These are phyloP conservation scores for Plasmodium malariae DNA, from an alignment of 169 alveolate genomes.

Conservation along the genomic window DNA sequence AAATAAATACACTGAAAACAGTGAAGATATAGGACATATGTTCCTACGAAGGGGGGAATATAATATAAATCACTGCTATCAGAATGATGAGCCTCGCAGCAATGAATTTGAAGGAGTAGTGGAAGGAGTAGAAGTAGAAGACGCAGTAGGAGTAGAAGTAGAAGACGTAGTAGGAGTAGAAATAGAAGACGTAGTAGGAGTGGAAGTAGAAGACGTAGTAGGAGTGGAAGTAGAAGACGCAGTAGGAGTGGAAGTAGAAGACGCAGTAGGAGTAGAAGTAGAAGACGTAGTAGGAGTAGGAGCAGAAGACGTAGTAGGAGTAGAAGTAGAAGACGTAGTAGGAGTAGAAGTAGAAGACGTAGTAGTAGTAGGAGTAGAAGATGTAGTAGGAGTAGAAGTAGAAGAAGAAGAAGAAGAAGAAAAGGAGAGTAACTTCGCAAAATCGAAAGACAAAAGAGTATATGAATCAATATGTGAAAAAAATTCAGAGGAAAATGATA, in stretches of 20 bases:
- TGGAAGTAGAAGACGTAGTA: neutral
- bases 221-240: neutral
- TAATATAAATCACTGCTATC: too few species aligned
- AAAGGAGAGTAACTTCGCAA: neutral
- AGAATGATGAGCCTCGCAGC: neutral
- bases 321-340: neutral
- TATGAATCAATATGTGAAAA: neutral
- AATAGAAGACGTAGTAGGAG: neutral
- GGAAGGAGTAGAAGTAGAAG: too few species aligned
- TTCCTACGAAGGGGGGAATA: too few species aligned
- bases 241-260: neutral
- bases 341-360: neutral
- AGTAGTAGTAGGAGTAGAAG: neutral
- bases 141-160: too few species aligned
- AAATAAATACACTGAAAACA: neutral
- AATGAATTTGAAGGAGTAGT: neutral
- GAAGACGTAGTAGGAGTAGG: neutral
- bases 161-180: too few species aligned
- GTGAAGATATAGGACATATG: neutral
- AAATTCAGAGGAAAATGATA: neutral
- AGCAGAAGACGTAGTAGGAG: neutral
- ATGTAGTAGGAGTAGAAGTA: neutral
- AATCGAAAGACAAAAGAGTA: slow-evolving; percentile 12
- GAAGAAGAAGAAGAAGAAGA: neutral
- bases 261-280: neutral